Base-by-base conservation (phyloP, 371 early-diverging fungal genomes). In the Haplosporangium sp. region DNA sequence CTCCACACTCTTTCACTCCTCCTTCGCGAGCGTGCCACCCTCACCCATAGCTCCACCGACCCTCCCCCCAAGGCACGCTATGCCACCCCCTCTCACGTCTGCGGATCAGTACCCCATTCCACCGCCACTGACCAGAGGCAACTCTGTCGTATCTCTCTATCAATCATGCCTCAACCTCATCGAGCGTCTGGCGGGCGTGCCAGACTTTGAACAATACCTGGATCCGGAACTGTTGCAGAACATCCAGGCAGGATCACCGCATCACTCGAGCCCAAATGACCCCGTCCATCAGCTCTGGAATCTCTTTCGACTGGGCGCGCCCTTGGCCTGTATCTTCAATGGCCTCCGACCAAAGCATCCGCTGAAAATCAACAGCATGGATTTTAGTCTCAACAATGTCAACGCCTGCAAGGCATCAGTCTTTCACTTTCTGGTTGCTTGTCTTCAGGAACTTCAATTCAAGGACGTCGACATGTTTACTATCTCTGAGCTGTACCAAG, bases 261-360 rank as follows among this genome's bases (percentile, higher is more conserved):
- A 73, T 21, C 59, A 53, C 40, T 65, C 69, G 21, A 80, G 59
- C 55, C 76, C 73, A 48, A 69, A 76, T 46, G 95, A 97, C 74
- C 98, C 98, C 10, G 87, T 96, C 41, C 86, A 89, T 41, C 89
- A 94, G 48, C 86, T 98, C 37, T 96, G 95, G 92, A 81, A 85
- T 20, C 91, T 94, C 59, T 95, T 96, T 80, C 92, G 96, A 20
- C 89, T 93, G 55, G 99, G 98, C n/a, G 89, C 90, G 11, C 93
- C 95, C 21, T 83, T 98, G 23, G 69, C 74, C 48, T 83, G 60
- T 53, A 80, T 75, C 83, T 73, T 73, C 84, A 64, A 80, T 67
- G 55, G 82, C 70, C 69, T 82, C 68, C 69, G 85, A 69, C 73
- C 80, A 72, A 66, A 84, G 55, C 75, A 87, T 67, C 83, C 84